Conservation (phyloP, 1,284 basidiomycete species). For the Volvariella volvacea region DNA sequence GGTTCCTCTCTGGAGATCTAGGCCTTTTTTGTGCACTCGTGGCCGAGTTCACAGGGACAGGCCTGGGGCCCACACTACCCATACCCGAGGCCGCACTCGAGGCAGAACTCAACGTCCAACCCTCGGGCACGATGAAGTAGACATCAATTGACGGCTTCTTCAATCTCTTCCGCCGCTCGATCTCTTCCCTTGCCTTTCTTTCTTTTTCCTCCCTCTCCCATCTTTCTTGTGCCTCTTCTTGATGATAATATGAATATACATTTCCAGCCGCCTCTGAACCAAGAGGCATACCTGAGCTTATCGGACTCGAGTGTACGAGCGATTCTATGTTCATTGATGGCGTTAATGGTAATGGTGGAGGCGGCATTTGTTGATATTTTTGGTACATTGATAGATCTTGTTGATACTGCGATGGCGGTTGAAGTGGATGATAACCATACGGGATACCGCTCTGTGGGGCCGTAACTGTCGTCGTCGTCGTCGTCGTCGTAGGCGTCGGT, state of each 20-base stretch:
- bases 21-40: too few relatives aligned
- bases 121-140: conserved; percentile 22
- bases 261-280: neutral
- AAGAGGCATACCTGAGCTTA: conserved; percentile 23
- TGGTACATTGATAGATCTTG: too few relatives aligned
- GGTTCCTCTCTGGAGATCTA: too few relatives aligned
- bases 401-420: conserved; percentile 7
- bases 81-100: too few relatives aligned
- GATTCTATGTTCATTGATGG: conserved; percentile 50
- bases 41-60: too few relatives aligned
- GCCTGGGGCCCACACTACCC: too few relatives aligned
- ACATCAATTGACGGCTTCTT: conserved; percentile 32
- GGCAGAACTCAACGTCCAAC: neutral
- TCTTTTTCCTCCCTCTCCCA: neutral
- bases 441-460: conserved; percentile 7
- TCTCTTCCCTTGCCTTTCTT: conserved; percentile 1
- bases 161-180: conserved; percentile 14
- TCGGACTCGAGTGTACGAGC: conserved; percentile 56
- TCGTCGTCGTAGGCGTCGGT: too few relatives aligned
- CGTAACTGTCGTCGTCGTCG: neutral
- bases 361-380: too few relatives aligned
- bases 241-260: neutral
- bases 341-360: conserved; percentile 1
- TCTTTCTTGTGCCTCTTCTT: conserved; percentile 1
- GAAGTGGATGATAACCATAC: conserved; percentile 1